These are phyloP conservation scores for Suillus ampliporus DNA, from an alignment of 768 basidiomycete species.

Conservation along the genomic window DNA sequence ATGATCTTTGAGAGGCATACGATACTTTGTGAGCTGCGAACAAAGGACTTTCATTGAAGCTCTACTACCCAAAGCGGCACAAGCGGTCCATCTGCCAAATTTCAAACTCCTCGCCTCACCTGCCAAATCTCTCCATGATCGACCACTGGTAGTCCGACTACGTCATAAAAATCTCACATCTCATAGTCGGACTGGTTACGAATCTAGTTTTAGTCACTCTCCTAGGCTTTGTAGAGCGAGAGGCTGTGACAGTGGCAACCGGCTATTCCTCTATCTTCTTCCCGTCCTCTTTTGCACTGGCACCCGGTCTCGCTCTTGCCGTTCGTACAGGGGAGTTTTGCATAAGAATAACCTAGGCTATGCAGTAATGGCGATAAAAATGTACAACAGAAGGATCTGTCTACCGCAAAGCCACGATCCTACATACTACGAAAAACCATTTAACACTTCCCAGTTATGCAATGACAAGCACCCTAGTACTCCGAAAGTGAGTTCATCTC, in stretches of 20 bases:
- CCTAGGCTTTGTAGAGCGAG: conserved; percentile 40
- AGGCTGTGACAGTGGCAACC: conserved; percentile 24
- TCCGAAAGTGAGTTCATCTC: neutral
- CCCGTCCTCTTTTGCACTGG: conserved; percentile 36
- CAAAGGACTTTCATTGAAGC: too few species aligned
- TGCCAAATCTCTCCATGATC: too few species aligned
- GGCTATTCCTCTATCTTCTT: conserved; percentile 44
- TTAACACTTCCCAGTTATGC: neutral
- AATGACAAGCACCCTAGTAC: neutral
- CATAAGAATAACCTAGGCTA: neutral
- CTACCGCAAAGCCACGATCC: neutral
- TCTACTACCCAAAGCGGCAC: too few species aligned
- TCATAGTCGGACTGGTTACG: too few species aligned
- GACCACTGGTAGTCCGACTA: too few species aligned
- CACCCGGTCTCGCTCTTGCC: conserved; percentile 38
- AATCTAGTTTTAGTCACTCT: too few species aligned
- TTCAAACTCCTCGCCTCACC: too few species aligned
- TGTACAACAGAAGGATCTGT: neutral
- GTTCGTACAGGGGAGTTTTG: too few species aligned
- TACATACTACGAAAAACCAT: neutral
- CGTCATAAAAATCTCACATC: too few species aligned
- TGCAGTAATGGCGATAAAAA: neutral
- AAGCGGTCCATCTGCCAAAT: too few species aligned
- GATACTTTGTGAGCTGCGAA: too few species aligned
- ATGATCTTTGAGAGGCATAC: too few species aligned